These are phyloP conservation scores for Talaromyces sp. DNA, from an alignment of 2,329 filamentous ascomycete genomes.

Conservation along the genomic window DNA sequence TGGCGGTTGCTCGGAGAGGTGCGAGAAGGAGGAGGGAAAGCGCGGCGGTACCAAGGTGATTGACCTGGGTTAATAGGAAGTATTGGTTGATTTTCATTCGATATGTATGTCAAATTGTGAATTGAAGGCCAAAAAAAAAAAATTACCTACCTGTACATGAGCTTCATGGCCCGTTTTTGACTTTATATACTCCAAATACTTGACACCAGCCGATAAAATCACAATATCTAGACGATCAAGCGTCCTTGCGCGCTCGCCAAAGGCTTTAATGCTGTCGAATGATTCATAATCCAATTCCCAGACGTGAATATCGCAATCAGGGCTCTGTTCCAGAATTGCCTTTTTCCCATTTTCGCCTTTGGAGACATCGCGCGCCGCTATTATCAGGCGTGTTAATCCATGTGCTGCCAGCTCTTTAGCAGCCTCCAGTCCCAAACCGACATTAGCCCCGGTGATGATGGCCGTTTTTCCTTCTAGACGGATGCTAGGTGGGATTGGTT, in stretches of 20 bases:
- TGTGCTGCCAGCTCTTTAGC: neutral
- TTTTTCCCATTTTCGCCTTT: neutral
- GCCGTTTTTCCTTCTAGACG: slow-evolving; percentile 15
- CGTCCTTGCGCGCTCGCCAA: slow-evolving; percentile 29
- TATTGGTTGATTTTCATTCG: neutral
- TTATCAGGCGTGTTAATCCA: neutral
- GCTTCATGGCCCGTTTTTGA: slow-evolving; percentile 19
- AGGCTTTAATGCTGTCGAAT: slow-evolving; percentile 31
- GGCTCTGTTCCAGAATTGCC: neutral
- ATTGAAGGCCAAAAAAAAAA: neutral
- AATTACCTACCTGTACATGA: slow-evolving; percentile 25
- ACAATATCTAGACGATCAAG: slow-evolving; percentile 21
- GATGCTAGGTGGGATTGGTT: neutral
- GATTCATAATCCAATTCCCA: slow-evolving; percentile 33
- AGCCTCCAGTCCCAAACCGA: neutral
- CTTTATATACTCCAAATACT: neutral
- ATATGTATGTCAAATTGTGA: neutral
- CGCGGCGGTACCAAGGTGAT: neutral
- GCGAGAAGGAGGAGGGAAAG: neutral
- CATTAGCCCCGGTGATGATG: neutral
- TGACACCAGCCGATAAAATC: neutral
- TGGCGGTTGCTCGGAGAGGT: neutral
- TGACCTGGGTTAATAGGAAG: neutral
- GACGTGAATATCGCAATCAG: neutral
- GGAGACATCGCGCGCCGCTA: neutral